Base-by-base conservation (phyloP, 192 early-diverging fungal genomes). In the Coemansia sp. region DNA sequence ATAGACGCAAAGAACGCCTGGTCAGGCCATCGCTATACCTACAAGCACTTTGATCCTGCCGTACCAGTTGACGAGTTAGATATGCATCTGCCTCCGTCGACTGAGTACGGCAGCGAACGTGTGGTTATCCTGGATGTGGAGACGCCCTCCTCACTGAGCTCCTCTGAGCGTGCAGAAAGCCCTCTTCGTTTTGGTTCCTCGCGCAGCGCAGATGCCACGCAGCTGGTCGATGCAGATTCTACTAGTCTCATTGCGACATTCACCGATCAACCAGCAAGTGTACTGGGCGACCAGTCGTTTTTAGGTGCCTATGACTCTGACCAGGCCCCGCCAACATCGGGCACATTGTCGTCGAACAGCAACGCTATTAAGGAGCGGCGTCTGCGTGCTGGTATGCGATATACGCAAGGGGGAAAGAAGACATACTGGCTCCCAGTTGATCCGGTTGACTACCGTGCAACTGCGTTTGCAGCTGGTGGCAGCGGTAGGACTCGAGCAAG, bases 1-100 rank as follows among this genome's bases (percentile, higher is more conserved):
- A 82, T 92, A 67, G 96, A 98, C 66, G 88, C 91, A 0, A 65
- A 88, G 20, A 91, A 92, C 69, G 93, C 94, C 5, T 85, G 94
- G 66, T 85, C 88, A 16, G 95, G 95, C 0, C 89, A 91, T 3
- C 82, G 84, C 27, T 95, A 96, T 79, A 94, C 84, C 16, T 94
- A 94, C 84, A 70, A 86, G 55, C 85, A 92, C 11, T 94, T 95
- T 88, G 93, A 92, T 44, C 89, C 92, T 2, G 85, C 88, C 9
- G 92, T 88, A 40, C 88, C 89, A 16, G 73, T 77, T 13, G 57
- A 87, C 85, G 42, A 88, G 89, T 34, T 85, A 73, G 65, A 88
- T 75, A 33, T 86, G 84, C 43, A 87, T 78, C 86, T 68, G 70
- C 88, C 31, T 73, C 73, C 57, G 8, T 66, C 74, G 15, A 40